These are phyloP conservation scores for Asterochloris erici DNA, from an alignment of 139 green algal genomes.

Conservation along the genomic window DNA sequence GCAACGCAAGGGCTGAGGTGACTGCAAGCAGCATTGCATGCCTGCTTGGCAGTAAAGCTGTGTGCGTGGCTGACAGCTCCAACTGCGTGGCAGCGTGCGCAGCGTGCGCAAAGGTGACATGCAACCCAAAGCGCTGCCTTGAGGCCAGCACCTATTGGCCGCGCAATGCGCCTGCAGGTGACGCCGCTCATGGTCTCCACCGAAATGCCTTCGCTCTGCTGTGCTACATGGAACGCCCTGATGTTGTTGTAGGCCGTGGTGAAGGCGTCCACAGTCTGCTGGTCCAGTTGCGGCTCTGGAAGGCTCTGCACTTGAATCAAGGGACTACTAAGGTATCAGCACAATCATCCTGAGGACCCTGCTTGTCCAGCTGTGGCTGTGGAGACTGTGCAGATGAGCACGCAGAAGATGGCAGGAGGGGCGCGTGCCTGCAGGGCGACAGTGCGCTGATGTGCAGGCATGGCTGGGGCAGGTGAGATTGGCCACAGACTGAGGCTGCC, in stretches of 20 bases:
- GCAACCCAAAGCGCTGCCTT: not conserved
- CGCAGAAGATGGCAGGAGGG: not conserved
- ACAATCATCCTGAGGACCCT: not conserved
- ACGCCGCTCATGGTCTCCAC: constrained; percentile 97
- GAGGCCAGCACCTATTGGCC: constrained; percentile 53
- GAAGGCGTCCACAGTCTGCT: constrained; percentile 78
- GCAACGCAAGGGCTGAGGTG: not conserved
- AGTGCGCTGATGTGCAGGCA: not conserved
- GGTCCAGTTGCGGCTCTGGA: constrained; percentile 65
- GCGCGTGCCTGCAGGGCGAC: not conserved
- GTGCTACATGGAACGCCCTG: constrained; percentile 86
- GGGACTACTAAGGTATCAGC: not conserved
- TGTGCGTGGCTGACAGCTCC: not conserved
- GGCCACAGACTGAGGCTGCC: not conserved
- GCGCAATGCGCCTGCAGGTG: constrained; percentile 62
- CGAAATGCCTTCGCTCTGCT: constrained; percentile 54
- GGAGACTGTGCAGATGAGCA: not conserved
- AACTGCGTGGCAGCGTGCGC: not conserved
- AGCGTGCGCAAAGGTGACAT: not conserved
- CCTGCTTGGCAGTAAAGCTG: not conserved
- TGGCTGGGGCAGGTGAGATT: not conserved
- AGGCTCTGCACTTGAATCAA: constrained; percentile 51
- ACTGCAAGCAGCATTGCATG: not conserved
- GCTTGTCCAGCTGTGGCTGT: not conserved
- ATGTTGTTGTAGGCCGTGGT: constrained; percentile 96